phyloP scores from a whole-genome alignment of 305 asterid species.

The Galium porrigens region DNA sequence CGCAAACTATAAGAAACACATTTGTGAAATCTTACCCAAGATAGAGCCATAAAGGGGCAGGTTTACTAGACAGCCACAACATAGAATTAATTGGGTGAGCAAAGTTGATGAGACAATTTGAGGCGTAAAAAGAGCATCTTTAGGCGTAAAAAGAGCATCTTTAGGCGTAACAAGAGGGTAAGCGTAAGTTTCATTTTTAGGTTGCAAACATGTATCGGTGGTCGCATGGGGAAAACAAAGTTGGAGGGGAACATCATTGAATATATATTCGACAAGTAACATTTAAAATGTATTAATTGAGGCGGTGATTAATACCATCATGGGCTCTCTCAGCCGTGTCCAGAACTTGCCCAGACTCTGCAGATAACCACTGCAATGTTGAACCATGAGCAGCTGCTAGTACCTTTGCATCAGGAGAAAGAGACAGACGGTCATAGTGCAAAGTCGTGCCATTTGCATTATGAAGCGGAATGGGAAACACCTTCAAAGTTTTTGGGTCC shows the following conservation, averaged over 20 bases:
- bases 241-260: not conserved
- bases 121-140: too few species aligned
- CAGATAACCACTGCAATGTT: conserved; percentile 72
- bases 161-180: too few species aligned
- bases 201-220: not conserved
- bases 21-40: not conserved
- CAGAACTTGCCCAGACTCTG: conserved; percentile 75
- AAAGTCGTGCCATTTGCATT: conserved; percentile 57
- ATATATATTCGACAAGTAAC: not conserved
- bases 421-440: conserved; percentile 68
- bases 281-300: conserved; percentile 8
- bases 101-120: too few species aligned
- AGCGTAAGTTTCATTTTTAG: too few species aligned
- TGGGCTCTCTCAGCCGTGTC: conserved; percentile 91
- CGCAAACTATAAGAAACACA: not conserved
- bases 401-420: conserved; percentile 84
- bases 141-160: too few species aligned
- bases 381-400: conserved; percentile 81
- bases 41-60: not conserved
- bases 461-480: conserved; percentile 78
- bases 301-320: conserved; percentile 43
- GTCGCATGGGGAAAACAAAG: not conserved
- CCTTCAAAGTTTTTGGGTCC: conserved; percentile 91
- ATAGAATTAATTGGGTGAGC: too few species aligned
- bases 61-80: not conserved